Evolutionary conservation across 2,329 filamentous ascomycete genomes (phyloP), one percentile per base, ranked within the genome.

Genomic region (Trichoderma citrinoviride): DNA sequence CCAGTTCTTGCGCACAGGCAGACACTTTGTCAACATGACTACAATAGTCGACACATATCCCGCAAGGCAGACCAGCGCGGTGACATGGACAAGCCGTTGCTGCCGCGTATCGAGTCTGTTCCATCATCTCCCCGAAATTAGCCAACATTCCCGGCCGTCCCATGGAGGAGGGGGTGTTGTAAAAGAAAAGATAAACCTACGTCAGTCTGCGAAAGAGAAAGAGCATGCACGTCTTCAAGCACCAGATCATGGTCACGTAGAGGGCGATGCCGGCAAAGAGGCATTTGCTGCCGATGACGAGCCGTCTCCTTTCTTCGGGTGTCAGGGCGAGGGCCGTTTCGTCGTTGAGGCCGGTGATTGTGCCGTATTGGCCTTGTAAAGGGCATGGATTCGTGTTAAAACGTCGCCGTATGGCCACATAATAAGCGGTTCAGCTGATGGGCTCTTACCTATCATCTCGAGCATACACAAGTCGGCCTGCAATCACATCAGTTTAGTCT

Each of bases 171-270:
- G 44, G 5, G 3, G 0, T 6, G 14, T 47, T 40, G n/a, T n/a
- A n/a, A n/a, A n/a, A n/a, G n/a, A n/a, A n/a, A n/a, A n/a, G n/a
- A n/a, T 5, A 27, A 29, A 57, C 74, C 43, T 70, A 78, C 76
- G 77, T 79, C 23, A 79, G 68, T 40, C 77, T 73, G 19, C 73
- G 70, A 69, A 75, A 78, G 66, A 78, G 77, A 67, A 75, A 78
- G 47, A 78, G 65, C 69, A 78, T 76, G 68, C 76, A 77, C 2
- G 72, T 73, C 66, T 79, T 79, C 25, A 79, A 66, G 67, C 73
- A 70, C 77, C 77, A 79, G 10, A 79, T 77, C 23, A 79, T 68
- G 1, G 74, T 73, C 7, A 75, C 70, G 65, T 79, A 79, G 46
- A 73, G 70, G 19, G 70, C 69, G 77, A 77, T 79, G 5, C 75